Conservation (phyloP, 1,284 basidiomycete species). For the Golubevia sp. region DNA sequence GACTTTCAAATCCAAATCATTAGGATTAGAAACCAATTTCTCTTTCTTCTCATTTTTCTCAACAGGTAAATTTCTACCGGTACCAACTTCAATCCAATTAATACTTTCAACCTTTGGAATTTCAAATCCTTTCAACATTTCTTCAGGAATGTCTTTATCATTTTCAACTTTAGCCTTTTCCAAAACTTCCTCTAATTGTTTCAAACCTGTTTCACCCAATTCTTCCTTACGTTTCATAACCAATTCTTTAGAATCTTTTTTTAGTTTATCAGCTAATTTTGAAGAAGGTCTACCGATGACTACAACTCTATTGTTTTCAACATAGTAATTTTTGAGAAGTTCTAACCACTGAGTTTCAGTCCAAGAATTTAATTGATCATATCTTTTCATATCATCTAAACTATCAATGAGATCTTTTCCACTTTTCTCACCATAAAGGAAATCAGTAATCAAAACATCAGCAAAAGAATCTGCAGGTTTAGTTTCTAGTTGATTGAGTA, state of each 20-base stretch:
- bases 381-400: conserved; percentile 80
- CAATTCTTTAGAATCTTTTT: conserved; percentile 79
- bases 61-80: conserved; percentile 11
- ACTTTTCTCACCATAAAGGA: conserved; percentile 82
- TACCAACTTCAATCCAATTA: conserved; percentile 51
- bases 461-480: conserved; percentile 65
- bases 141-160: conserved; percentile 77
- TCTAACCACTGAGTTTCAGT: conserved; percentile 39
- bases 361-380: conserved; percentile 66
- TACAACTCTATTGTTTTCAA: conserved; percentile 47
- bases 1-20: conserved; percentile 31
- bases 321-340: conserved; percentile 32
- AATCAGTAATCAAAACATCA: conserved; percentile 73
- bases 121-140: not conserved
- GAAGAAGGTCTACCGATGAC: conserved; percentile 88
- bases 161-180: conserved; percentile 86
- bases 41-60: conserved; percentile 1
- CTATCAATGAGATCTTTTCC: conserved; percentile 77
- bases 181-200: conserved; percentile 72
- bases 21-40: not conserved
- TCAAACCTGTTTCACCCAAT: conserved; percentile 81
- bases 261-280: conserved; percentile 78
- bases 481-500: conserved; percentile 50
- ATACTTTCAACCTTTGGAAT: conserved; percentile 46
- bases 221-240: conserved; percentile 72